Evolutionary conservation across 2,329 filamentous ascomycete species (phyloP), one percentile per base, ranked within the genome.

Genomic region (Emericellopsis atlantica): DNA sequence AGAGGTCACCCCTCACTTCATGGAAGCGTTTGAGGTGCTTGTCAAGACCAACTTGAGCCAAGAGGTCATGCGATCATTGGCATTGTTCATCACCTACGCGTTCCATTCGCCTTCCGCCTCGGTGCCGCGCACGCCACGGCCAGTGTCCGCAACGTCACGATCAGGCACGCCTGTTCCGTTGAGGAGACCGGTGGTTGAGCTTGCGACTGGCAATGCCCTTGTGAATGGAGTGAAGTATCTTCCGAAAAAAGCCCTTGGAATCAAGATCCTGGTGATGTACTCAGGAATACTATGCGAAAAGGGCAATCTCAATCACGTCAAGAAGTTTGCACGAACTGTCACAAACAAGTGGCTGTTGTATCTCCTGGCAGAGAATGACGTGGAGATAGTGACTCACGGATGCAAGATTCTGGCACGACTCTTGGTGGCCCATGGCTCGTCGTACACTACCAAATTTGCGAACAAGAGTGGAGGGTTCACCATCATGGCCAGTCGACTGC

Each of bases 261-360:
- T 80, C 32, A 79, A 74, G 46, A 75, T 95, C 40, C 65, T 95
- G 16, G 76, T 76, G 47, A 79, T 94, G 61, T 90, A 92, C 53
- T 74, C 82, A 7, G 72, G 79, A 22, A 69, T 95, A 10, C 66
- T 95, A 9, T 95, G 88, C 52, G 79, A 85, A 45, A 76, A 77
- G 50, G 72, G 72, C 18, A 86, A 81, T 47, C 63, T 72, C 9
- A 67, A 67, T 12, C 79, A 82, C 45, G 83, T 95, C 42, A 78
- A 81, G 54, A 92, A 88, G 51, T 96, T 98, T 66, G 86, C 88
- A 5, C 84, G 83, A 54, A 93, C 90, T 2, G 90, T 98, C 8
- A 95, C 90, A 18, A 95, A 94, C 51, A 4, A 90, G 81, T 95
- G 89, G 89, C 73, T 95, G 12, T 66, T 98, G 12, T 94, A 95